Evolutionary conservation across 345 rosid genomes (phyloP).

Genomic region (Durio zibethinus): DNA sequence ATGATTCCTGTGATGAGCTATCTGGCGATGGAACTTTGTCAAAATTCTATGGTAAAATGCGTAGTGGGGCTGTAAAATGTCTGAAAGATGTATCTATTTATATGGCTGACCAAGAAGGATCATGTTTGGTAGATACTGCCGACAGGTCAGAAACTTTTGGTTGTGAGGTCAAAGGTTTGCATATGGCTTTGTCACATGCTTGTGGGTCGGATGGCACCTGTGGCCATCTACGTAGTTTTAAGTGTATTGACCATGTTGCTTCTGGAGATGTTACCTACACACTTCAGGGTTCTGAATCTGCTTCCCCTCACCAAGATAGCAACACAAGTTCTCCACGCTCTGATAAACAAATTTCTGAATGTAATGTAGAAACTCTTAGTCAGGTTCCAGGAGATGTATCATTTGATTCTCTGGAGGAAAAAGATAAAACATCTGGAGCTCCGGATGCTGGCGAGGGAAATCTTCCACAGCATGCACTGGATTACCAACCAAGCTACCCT

Average conservation of each 20-base stretch:
- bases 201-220: constrained; percentile 26
- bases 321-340: constrained; percentile 21
- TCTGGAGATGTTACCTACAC: constrained; percentile 25
- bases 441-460: constrained; percentile 17
- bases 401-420: constrained; percentile 21
- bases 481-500: constrained; percentile 10
- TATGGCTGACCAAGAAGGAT: constrained; percentile 22
- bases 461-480: constrained; percentile 12
- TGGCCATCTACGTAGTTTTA: constrained; percentile 25
- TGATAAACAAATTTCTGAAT: constrained; percentile 15
- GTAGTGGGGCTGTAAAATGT: constrained; percentile 21
- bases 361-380: constrained; percentile 12
- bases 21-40: constrained; percentile 29
- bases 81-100: constrained; percentile 23
- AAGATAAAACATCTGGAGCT: constrained; percentile 20
- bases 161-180: constrained; percentile 12
- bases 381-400: constrained; percentile 20
- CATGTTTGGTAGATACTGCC: constrained; percentile 19
- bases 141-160: constrained; percentile 21
- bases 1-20: constrained; percentile 37
- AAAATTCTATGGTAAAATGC: constrained; percentile 22
- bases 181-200: constrained; percentile 22
- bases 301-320: constrained; percentile 38
- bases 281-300: constrained; percentile 25
- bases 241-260: constrained; percentile 17